phyloP scores from a whole-genome alignment of 1,284 basidiomycete species.

The Ganoderma resinaceum region DNA sequence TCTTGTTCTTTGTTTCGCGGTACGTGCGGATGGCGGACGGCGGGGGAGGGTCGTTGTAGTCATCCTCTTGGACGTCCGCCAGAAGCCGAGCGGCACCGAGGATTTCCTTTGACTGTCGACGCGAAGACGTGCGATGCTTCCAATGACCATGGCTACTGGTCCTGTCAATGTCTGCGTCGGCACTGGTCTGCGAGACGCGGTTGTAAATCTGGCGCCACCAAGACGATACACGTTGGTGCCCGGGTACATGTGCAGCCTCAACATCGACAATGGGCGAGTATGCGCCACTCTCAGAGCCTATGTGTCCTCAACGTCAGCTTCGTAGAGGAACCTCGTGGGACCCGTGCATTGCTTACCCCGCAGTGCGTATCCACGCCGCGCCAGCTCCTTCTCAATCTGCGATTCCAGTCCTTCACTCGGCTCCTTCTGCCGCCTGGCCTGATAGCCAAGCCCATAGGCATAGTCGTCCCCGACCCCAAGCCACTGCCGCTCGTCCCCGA shows the following conservation, averaged over 20 bases:
- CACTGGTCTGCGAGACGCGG: slow-evolving; percentile 55
- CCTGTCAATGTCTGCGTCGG: slow-evolving; percentile 36
- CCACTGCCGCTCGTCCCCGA: slow-evolving; percentile 58
- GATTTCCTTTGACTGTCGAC: slow-evolving; percentile 25
- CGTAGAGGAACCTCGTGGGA: not conserved
- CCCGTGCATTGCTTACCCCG: slow-evolving; percentile 36
- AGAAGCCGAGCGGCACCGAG: slow-evolving; percentile 18
- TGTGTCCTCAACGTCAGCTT: not conserved
- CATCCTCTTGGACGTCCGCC: slow-evolving; percentile 36
- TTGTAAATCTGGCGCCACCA: slow-evolving; percentile 66
- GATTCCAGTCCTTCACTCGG: slow-evolving; percentile 59
- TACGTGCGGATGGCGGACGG: slow-evolving; percentile 46
- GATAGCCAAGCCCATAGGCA: slow-evolving; percentile 48
- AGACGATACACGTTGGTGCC: slow-evolving; percentile 45
- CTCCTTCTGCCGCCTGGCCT: slow-evolving; percentile 45
- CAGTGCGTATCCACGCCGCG: slow-evolving; percentile 51
- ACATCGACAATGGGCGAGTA: slow-evolving; percentile 25
- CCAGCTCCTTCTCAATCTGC: slow-evolving; percentile 60
- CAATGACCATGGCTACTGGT: not conserved
- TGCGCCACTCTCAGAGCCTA: slow-evolving; percentile 17
- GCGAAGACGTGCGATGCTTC: slow-evolving; percentile 26
- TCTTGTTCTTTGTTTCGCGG: slow-evolving; percentile 32
- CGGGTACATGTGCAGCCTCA: slow-evolving; percentile 17
- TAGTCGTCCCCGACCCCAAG: slow-evolving; percentile 55
- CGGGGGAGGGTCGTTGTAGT: slow-evolving; percentile 52